Evolutionary conservation across 2,329 filamentous ascomycete species (phyloP).

Genomic region (Colletotrichum echinochloae): DNA sequence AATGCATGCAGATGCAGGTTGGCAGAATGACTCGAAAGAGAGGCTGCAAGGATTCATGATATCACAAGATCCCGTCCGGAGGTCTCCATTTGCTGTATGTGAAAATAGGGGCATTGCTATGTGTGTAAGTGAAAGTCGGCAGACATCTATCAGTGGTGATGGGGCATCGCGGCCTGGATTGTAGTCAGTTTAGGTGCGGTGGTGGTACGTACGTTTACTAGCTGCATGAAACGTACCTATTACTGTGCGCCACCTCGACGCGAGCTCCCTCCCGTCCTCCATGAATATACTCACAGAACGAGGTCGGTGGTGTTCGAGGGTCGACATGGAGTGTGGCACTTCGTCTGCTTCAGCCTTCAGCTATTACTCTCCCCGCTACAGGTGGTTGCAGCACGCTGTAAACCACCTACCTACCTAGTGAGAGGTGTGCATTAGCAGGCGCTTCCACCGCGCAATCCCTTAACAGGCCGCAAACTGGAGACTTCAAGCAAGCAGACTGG

Average conservation of each 20-base stretch:
- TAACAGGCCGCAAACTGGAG: conserved; percentile 8
- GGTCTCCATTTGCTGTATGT: background rate
- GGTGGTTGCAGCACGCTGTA: conserved; percentile 4
- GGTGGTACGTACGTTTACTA: background rate
- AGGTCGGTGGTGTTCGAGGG: background rate
- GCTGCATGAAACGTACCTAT: conserved; percentile 3
- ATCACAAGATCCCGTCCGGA: conserved; percentile 19
- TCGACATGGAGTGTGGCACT: background rate
- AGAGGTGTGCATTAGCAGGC: conserved; percentile 13
- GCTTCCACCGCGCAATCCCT: conserved; percentile 13
- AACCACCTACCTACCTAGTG: too few relatives aligned
- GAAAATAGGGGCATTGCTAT: background rate
- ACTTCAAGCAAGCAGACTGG: conserved; percentile 1
- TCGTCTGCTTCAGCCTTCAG: conserved; percentile 6
- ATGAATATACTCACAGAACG: background rate
- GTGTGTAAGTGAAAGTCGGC: background rate
- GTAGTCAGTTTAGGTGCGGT: conserved; percentile 2
- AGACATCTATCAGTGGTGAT: conserved; percentile 4
- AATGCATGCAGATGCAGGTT: conserved; percentile 24
- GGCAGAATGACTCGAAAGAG: conserved; percentile 28
- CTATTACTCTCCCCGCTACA: conserved; percentile 3
- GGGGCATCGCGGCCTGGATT: conserved; percentile 17
- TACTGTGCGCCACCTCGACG: conserved; percentile 22
- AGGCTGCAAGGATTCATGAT: conserved; percentile 22
- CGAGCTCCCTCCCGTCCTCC: conserved; percentile 5